Base-by-base conservation (phyloP, 345 rosid species). In the Atalantia buxifolia region DNA sequence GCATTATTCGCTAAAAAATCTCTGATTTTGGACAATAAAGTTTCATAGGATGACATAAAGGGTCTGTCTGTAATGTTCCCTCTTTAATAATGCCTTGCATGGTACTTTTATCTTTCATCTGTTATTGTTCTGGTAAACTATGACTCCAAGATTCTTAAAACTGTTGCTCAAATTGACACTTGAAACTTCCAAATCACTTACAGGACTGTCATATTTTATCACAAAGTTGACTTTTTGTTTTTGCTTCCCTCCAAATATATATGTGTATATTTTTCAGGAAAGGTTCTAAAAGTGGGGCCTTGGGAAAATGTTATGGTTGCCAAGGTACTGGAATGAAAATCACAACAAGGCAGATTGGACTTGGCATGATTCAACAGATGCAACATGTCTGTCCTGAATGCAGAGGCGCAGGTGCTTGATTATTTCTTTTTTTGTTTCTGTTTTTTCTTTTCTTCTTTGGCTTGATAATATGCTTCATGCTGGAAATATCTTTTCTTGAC, bases 241-340 rank as follows among this genome's bases (percentile, higher is more conserved):
- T 65, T 48, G 16, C 60, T 36, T 61, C 27, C 57, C 8, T 16
- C 40, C 50, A 42, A 42, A 42, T 42, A 42, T 42, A 12, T 12
- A 12, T 42, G 3, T 40, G 13, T 42, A 42, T 10, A 42, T 42
- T 38, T 73, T 73, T 61, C 92, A 91, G 94, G 72, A 85, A 81
- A 72, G 94, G 94, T 38, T 88, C 91, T 61, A 91, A 86, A 81
- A 79, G 83, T 67, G 94, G 94, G 73, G 84, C 78, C 28, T 81
- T 88, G 66, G 76, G 74, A 27, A 80, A 59, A 45, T 91, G 91
- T 71, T 69, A 69, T 81, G 91, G 91, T 22, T 91, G 94, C 80
- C 87, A 84, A 71, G 91, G 92, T 63, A 10, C 90, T 3, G 92
- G 94, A 76, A 84, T 86, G 86, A 91, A 91, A 83, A 33, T 89